These are phyloP conservation scores for Fragilariopsis cylindrus DNA, from an alignment of 108 stramenopile species.

Conservation along the genomic window DNA sequence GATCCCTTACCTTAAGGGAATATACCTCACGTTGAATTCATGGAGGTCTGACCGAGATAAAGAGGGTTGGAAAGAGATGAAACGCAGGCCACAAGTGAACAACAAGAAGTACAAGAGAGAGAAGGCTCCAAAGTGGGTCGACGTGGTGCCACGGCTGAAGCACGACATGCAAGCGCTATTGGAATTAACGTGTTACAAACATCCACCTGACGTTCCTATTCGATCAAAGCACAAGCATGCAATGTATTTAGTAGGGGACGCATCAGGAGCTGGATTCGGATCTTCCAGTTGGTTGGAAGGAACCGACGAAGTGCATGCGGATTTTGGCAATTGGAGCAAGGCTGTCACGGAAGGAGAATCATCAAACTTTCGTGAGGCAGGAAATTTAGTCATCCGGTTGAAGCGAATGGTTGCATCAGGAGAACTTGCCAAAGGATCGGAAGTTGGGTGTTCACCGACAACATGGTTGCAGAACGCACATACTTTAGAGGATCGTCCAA, in stretches of 20 bases:
- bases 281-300: neutral
- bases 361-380: slow-evolving; percentile 31
- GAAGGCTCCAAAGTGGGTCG: slow-evolving; percentile 16
- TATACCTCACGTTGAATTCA: slow-evolving; percentile 44
- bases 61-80: slow-evolving; percentile 45
- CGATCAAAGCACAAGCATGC: neutral
- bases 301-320: neutral
- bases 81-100: neutral
- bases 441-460: slow-evolving; percentile 58
- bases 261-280: slow-evolving; percentile 42
- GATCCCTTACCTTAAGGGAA: slow-evolving; percentile 50
- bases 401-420: slow-evolving; percentile 27
- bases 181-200: neutral
- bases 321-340: slow-evolving; percentile 15
- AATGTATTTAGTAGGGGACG: slow-evolving; percentile 52
- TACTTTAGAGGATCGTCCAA: slow-evolving; percentile 45
- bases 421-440: slow-evolving; percentile 10
- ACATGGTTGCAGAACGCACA: slow-evolving; percentile 37
- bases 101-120: neutral
- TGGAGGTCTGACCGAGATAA: slow-evolving; percentile 42
- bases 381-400: slow-evolving; percentile 38
- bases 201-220: slow-evolving; percentile 14
- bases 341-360: slow-evolving; percentile 11
- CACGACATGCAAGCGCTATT: slow-evolving; percentile 29
- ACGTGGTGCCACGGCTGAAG: slow-evolving; percentile 28